Evolutionary conservation across 768 basidiomycete species (phyloP).

Genomic region (Pilatotrama ljubarskyi): DNA sequence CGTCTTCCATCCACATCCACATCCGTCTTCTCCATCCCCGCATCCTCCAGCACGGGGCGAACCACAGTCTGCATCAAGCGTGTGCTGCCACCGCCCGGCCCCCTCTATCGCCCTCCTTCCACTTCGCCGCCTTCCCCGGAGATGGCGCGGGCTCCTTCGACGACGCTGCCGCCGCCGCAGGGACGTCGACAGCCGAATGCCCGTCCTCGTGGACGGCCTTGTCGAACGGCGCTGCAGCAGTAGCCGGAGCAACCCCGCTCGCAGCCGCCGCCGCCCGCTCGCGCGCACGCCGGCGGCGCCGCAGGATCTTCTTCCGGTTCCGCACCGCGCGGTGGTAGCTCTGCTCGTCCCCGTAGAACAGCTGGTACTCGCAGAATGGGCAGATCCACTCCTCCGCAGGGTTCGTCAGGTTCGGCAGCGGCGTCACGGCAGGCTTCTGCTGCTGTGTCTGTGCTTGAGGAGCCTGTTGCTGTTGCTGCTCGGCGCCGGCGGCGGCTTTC

Average conservation of each 20-base stretch:
- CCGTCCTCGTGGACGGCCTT: slow-evolving; percentile 35
- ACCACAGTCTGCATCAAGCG: background rate
- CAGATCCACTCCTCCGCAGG: slow-evolving; percentile 92
- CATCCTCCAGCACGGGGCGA: no score
- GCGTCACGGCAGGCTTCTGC: slow-evolving; percentile 23
- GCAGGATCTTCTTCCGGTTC: slow-evolving; percentile 77
- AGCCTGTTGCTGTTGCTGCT: background rate
- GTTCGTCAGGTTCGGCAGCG: slow-evolving; percentile 44
- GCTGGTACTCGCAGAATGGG: slow-evolving; percentile 86
- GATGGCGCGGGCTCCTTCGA: slow-evolving; percentile 29
- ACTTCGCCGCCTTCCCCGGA: slow-evolving; percentile 22
- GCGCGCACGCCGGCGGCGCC: slow-evolving; percentile 65
- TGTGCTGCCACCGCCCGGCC: background rate
- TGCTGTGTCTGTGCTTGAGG: background rate
- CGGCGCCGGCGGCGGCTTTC: background rate
- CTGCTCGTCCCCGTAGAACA: slow-evolving; percentile 86
- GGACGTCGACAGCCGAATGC: slow-evolving; percentile 23
- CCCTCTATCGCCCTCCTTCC: slow-evolving; percentile 23
- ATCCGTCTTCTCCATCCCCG: background rate
- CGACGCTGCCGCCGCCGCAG: slow-evolving; percentile 34
- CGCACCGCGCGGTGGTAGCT: slow-evolving; percentile 65
- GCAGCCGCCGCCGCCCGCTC: slow-evolving; percentile 66
- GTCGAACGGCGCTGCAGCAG: slow-evolving; percentile 24
- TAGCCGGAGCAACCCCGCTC: slow-evolving; percentile 34
- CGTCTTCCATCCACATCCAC: background rate